A percentile compares a stretch with the other conserved stretches of the same genome.
phyloP scores from a whole-genome alignment of 345 rosid species.

The Tarenaya hassleriana region DNA sequence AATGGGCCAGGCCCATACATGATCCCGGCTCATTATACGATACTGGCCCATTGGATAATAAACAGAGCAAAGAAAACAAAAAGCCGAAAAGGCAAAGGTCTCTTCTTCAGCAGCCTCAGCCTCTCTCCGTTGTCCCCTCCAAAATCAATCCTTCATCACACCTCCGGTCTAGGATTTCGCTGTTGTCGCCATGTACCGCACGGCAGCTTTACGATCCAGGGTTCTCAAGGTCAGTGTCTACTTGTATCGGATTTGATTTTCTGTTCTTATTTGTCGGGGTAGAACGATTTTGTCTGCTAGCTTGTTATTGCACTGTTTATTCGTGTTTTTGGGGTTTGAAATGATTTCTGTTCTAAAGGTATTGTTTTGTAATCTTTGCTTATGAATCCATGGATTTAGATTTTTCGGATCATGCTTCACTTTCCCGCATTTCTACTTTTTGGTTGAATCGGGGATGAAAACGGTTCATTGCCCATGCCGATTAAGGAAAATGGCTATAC shows the following conservation, averaged over 20 bases:
- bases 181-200: constrained; percentile 43
- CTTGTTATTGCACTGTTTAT: neutral
- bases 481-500: constrained; percentile 10
- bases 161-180: constrained; percentile 24
- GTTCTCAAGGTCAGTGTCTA: constrained; percentile 42
- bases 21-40: too few species aligned
- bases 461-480: neutral
- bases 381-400: neutral
- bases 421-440: too few species aligned
- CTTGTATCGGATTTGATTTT: neutral
- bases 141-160: neutral
- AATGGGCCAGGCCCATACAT: too few species aligned
- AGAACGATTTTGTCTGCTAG: constrained; percentile 11
- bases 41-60: too few species aligned
- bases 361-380: neutral
- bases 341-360: neutral
- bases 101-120: too few species aligned
- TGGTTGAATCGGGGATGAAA: too few species aligned
- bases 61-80: too few species aligned
- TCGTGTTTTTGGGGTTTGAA: neutral
- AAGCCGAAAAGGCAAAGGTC: too few species aligned
- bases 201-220: constrained; percentile 46
- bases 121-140: constrained; percentile 20
- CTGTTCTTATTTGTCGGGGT: neutral
- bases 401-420: too few species aligned